phyloP scores from a whole-genome alignment of 2,329 filamentous ascomycete species.

The Knoxdaviesia proteae region DNA sequence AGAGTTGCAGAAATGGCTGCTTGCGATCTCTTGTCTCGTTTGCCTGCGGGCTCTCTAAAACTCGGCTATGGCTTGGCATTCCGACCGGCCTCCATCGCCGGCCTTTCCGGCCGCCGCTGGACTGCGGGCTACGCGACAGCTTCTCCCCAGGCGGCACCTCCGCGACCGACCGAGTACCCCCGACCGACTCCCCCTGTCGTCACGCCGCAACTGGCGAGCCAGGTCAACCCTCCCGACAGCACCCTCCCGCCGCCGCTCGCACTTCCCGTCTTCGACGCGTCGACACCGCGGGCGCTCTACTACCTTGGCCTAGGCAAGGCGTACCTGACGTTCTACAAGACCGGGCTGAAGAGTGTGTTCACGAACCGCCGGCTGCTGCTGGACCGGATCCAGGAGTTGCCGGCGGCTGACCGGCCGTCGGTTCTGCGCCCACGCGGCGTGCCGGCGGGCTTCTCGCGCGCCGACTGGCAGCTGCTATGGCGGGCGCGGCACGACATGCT shows the following conservation, averaged over 20 bases:
- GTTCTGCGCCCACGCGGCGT: slow-evolving; percentile 14
- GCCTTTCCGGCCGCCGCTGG: too few species aligned
- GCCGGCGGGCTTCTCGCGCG: slow-evolving; percentile 27
- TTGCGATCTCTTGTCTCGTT: too few species aligned
- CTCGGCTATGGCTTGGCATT: too few species aligned
- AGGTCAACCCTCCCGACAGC: slow-evolving; percentile 48
- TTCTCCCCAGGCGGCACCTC: too few species aligned
- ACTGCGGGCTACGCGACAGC: too few species aligned
- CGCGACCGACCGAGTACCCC: too few species aligned
- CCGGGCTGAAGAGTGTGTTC: slow-evolving; percentile 55
- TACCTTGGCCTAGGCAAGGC: slow-evolving; percentile 46
- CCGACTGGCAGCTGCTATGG: slow-evolving; percentile 48
- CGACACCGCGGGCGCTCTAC: slow-evolving; percentile 24
- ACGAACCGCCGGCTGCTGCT: slow-evolving; percentile 37
- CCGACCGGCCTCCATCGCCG: too few species aligned
- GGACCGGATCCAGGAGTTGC: slow-evolving; percentile 18
- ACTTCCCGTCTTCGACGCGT: slow-evolving; percentile 30
- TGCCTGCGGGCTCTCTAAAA: too few species aligned
- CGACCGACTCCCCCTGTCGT: too few species aligned
- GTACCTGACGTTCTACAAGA: slow-evolving; percentile 74
- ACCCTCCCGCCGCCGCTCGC: slow-evolving; percentile 53
- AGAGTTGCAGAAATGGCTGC: too few species aligned
- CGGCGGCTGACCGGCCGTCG: slow-evolving; percentile 32
- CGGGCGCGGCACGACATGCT: slow-evolving; percentile 51
- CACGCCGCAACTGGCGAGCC: background rate